Evolutionary conservation across 129 eudicot genomes (phyloP).

Genomic region (Centella asiatica): DNA sequence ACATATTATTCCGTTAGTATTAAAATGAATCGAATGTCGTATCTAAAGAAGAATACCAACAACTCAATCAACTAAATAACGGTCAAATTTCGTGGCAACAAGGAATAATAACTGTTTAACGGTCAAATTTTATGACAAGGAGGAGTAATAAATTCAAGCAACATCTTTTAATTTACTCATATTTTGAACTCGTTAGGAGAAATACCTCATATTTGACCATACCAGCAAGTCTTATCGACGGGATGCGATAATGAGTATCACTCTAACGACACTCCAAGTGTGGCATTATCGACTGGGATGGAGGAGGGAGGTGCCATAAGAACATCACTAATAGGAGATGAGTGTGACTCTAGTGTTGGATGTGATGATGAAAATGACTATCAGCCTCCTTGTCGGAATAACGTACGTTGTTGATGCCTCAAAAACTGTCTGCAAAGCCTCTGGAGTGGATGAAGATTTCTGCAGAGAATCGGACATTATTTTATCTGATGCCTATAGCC

Average conservation of each 20-base stretch:
- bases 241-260: conserved; percentile 21
- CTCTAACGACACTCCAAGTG: conserved; percentile 12
- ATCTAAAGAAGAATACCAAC: too few species aligned
- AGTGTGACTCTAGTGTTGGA: conserved; percentile 10
- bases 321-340: conserved; percentile 16
- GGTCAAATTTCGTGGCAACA: too few species aligned
- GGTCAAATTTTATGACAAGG: too few species aligned
- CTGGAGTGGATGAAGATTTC: conserved; percentile 19
- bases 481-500: conserved; percentile 19
- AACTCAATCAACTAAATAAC: too few species aligned
- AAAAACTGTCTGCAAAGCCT: conserved; percentile 30
- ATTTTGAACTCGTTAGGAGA: too few species aligned
- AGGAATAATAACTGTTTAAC: too few species aligned
- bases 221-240: too few species aligned
- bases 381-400: conserved; percentile 14
- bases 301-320: conserved; percentile 13
- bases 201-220: too few species aligned
- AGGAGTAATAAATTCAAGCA: too few species aligned
- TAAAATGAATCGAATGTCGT: too few species aligned
- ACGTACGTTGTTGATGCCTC: conserved; percentile 29
- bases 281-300: conserved; percentile 24
- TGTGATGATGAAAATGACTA: conserved; percentile 16
- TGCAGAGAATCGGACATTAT: conserved; percentile 12
- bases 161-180: too few species aligned
- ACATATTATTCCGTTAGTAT: too few species aligned